Conservation (phyloP, 2,329 filamentous ascomycete species). For the Penicillium sp. region DNA sequence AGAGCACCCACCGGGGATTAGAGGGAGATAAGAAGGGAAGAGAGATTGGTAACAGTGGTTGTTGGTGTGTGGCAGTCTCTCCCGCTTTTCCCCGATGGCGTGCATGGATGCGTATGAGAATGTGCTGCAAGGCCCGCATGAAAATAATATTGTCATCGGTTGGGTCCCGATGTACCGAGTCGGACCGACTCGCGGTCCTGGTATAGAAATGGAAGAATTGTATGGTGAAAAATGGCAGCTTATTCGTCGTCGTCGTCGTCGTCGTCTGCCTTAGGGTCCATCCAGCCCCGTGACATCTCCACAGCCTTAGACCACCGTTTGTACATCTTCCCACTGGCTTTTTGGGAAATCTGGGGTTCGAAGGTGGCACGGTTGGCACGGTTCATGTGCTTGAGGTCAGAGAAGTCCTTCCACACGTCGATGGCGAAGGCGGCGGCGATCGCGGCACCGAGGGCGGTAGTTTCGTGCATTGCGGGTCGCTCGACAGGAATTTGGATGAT, state of each 20-base stretch:
- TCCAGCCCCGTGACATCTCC: constrained; percentile 75
- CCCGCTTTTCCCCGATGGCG: neutral
- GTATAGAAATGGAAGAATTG: neutral
- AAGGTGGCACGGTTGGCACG: constrained; percentile 70
- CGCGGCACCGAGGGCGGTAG: constrained; percentile 82
- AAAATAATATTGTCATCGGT: neutral
- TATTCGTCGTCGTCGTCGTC: constrained; percentile 23
- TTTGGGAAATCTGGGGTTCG: constrained; percentile 61
- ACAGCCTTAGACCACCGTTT: constrained; percentile 75
- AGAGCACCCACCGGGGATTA: neutral
- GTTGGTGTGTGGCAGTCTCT: neutral
- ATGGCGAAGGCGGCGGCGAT: constrained; percentile 85
- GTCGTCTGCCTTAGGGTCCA: constrained; percentile 29
- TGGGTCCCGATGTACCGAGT: neutral
- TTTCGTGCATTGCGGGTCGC: constrained; percentile 85
- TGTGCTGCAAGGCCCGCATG: neutral
- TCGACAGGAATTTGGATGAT: constrained; percentile 81
- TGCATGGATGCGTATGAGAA: neutral
- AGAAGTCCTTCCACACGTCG: constrained; percentile 73
- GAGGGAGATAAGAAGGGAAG: constrained; percentile 3
- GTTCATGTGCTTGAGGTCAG: constrained; percentile 73
- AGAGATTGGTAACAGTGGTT: neutral
- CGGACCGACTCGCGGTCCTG: constrained; percentile 11
- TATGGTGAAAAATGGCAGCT: constrained; percentile 9
- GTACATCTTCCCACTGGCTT: constrained; percentile 64